These are phyloP conservation scores for Sporobolomyces pararoseus DNA, from an alignment of 768 basidiomycete species.

Conservation along the genomic window DNA sequence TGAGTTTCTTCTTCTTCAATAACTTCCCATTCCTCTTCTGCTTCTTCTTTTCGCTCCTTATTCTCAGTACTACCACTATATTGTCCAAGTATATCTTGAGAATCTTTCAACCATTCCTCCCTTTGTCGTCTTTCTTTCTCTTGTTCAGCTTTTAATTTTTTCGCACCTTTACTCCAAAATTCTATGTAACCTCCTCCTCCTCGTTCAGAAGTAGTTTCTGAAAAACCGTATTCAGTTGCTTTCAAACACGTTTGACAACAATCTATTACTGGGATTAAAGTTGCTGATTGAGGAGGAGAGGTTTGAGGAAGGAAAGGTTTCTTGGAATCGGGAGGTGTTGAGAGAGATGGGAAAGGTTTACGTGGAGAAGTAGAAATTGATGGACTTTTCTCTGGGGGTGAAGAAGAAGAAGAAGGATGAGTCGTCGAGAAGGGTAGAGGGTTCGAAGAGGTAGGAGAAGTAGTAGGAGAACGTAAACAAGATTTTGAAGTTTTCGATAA, in stretches of 20 bases:
- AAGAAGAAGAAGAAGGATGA: neutral
- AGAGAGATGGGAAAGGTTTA: slow-evolving; percentile 4
- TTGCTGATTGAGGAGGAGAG: neutral
- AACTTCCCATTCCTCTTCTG: slow-evolving; percentile 3
- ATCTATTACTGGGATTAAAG: slow-evolving; percentile 5
- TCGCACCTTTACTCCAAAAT: slow-evolving; percentile 12
- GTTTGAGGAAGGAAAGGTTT: neutral
- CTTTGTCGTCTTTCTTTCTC: neutral
- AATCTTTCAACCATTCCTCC: neutral
- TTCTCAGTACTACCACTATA: neutral
- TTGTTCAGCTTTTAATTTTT: slow-evolving; percentile 1
- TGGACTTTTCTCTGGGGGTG: neutral
- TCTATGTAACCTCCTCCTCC: slow-evolving; percentile 1
- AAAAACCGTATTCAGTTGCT: slow-evolving; percentile 20
- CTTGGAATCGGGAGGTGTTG: neutral
- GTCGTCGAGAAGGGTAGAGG: neutral
- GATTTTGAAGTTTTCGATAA: slow-evolving; percentile 12
- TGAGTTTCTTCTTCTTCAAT: slow-evolving; percentile 9
- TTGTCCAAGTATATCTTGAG: neutral
- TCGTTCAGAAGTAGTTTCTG: too few relatives aligned
- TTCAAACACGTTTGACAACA: slow-evolving; percentile 4
- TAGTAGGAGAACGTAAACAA: neutral
- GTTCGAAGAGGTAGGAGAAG: neutral
- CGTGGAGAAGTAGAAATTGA: neutral
- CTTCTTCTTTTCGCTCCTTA: neutral